Evolutionary conservation across 1,284 basidiomycete species (phyloP), one percentile per base, ranked within the genome.

Genomic region (Coniophora puteana): DNA sequence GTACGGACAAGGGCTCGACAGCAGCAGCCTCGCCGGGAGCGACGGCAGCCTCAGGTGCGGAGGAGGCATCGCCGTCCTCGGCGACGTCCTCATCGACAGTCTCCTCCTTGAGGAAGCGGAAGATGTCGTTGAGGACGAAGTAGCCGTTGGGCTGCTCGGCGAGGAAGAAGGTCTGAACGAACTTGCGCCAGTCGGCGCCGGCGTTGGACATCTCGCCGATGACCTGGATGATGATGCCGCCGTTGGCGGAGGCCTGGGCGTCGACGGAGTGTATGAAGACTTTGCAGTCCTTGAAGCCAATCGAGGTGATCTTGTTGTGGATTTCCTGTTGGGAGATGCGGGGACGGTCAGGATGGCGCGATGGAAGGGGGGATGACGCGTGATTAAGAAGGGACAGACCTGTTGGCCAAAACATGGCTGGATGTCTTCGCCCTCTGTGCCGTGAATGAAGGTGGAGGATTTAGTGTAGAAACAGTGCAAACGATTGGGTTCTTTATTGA

Each of bases 391-490:
- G 72, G 51, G 26, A 35, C 13, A 22, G 47, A 93, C 93, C 79
- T 90, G 85, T 69, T 99, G 95, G 41, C 95, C 95, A 54, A 83
- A 89, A 69, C 86, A 91, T 25, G 91, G 76, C 52, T 83, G 83
- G 44, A 76, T 69, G 41, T 98, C 95, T 68, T 96, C 93, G 44
- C 94, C 96, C 73, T 96, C 93, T 45, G 88, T 89, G 43, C 92
- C 92, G 67, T 96, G 93, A 62, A 89, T 89, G 71, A 94, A 95
- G 52, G 95, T 97, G 39, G 93, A 97, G 56, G 82, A 81, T 78
- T 98, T 98, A 62, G 88, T 97, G 77, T 99, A 99, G 74, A 99
- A 99, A 71, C 93, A 95, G 71, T 99, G 95, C 52, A 99, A 80
- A 63, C 93, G 89, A 68, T 88, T 76, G 50, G 95, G 95, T 51